Conservation (phyloP, 257 asterid species). For the Anisodus acutangulus region DNA sequence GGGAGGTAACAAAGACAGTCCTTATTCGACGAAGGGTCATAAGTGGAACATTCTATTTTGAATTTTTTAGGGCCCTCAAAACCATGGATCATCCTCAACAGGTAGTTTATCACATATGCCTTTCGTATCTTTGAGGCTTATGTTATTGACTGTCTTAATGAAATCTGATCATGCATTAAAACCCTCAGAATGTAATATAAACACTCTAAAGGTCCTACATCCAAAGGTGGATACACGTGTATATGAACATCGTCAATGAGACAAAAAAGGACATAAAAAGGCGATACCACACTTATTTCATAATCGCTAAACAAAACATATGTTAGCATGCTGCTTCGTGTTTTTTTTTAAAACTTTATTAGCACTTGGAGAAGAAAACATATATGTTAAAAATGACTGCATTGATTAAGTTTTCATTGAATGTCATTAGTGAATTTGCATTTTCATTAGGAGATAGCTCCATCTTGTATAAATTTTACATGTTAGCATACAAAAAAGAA, state of each 20-base stretch:
- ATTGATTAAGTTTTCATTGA: not conserved
- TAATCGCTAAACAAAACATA: not conserved
- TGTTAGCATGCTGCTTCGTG: not conserved
- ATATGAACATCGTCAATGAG: not conserved
- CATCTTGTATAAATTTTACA: not conserved
- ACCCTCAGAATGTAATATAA: not conserved
- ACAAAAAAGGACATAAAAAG: not conserved
- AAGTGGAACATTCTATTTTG: conserved; percentile 77
- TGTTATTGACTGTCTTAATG: not conserved
- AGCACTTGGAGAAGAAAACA: no score
- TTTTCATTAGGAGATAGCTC: not conserved
- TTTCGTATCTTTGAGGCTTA: not conserved
- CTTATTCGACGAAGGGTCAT: conserved; percentile 60
- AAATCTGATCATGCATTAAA: not conserved
- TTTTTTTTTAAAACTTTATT: no score
- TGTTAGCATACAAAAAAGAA: no score
- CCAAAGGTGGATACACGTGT: not conserved
- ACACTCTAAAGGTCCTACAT: not conserved
- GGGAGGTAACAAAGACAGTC: no score
- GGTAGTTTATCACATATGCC: conserved; percentile 39
- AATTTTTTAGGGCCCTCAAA: conserved; percentile 75
- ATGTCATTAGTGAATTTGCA: not conserved
- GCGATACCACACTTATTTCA: not conserved
- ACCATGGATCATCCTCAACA: conserved; percentile 82
- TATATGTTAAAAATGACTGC: not conserved